Evolutionary conservation across 169 alveolate genomes (phyloP).

Genomic region (Toxoplasma gondii): DNA sequence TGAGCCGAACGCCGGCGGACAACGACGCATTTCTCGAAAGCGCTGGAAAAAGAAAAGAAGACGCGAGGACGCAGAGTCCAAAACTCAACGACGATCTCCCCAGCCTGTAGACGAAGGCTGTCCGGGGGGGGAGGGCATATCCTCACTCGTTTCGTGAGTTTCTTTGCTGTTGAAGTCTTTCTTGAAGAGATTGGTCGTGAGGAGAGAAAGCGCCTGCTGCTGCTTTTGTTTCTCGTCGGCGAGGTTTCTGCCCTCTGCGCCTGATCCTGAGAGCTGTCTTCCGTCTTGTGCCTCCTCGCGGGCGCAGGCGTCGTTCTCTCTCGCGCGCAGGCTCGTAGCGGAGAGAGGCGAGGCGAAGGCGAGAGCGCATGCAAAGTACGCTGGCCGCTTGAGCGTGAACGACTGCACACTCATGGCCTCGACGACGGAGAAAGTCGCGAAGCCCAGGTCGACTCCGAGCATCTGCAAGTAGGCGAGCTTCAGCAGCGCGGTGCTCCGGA

Average conservation of each 20-base stretch:
- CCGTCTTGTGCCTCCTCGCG: background rate
- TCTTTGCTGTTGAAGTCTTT: conserved; percentile 61
- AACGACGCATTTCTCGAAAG: too few relatives aligned
- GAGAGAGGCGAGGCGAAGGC: conserved; percentile 50
- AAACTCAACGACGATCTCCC: too few relatives aligned
- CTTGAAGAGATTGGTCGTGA: conserved; percentile 73
- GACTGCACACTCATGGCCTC: conserved; percentile 64
- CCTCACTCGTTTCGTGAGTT: conserved; percentile 44
- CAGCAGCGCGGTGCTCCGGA: conserved; percentile 63
- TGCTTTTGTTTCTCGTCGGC: conserved; percentile 34
- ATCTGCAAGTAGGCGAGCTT: conserved; percentile 69
- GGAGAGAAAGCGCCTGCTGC: conserved; percentile 68
- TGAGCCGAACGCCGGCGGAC: too few relatives aligned
- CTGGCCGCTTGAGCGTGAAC: conserved; percentile 49
- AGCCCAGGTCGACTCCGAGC: conserved; percentile 71
- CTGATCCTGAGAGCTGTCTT: background rate
- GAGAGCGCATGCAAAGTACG: conserved; percentile 68
- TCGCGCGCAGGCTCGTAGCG: background rate
- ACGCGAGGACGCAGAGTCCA: too few relatives aligned
- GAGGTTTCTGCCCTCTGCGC: background rate
- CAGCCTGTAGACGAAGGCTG: too few relatives aligned
- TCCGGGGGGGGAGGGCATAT: too few relatives aligned
- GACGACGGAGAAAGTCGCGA: conserved; percentile 69
- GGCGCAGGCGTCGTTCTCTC: background rate
- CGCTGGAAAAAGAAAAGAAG: too few relatives aligned